Base-by-base conservation (phyloP, 306 rosid species). In the Cicer yamashitae region DNA sequence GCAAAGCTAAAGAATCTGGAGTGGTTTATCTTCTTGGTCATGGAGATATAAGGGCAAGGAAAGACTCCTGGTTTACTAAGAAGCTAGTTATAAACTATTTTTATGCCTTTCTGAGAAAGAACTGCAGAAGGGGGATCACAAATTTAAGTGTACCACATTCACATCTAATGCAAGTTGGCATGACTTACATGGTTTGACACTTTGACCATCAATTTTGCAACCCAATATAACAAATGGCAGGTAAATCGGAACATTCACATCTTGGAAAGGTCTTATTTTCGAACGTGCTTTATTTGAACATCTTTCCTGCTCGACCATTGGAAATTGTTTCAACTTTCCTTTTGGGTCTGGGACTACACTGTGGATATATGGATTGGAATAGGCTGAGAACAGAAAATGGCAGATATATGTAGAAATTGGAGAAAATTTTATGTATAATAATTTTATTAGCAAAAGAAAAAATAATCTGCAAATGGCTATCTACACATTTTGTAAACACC, bases 81-180 rank as follows among this genome's bases (percentile, higher is more conserved):
- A 94, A 94, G 88, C 85, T 94, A 22, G 71, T 89, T 70, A 89
- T 94, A 79, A 94, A 94, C 68, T 94, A 94, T 86, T 94, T 91
- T 54, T 94, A 94, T 41, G 91, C 97, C 6, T 94, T 90, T 75
- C 73, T 94, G 77, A 90, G 96, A 81, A 94, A 91, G 79, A 91
- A 94, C 72, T 90, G 98, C 89, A 70, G 96, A 81, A 85, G 97
- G 77, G 98, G 98, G 30, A 85, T 83, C 59, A 71, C 98, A 1
- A 94, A 86, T 83, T 83, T 91, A 87, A 94, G 98, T 39, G 98
- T 94, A 51, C 98, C 98, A 59, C 98, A 94, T 81, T 87, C 98
- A 13, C 85, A 94, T 83, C 82, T 94, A 77, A 88, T 94, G 88
- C 98, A 94, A 89, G 98, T 94, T 71, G 96, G 97, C 71, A 94